Evolutionary conservation across 2,329 filamentous ascomycete genomes (phyloP), one percentile per base, ranked within the genome.

Genomic region (Lachnellula subtilissima): DNA sequence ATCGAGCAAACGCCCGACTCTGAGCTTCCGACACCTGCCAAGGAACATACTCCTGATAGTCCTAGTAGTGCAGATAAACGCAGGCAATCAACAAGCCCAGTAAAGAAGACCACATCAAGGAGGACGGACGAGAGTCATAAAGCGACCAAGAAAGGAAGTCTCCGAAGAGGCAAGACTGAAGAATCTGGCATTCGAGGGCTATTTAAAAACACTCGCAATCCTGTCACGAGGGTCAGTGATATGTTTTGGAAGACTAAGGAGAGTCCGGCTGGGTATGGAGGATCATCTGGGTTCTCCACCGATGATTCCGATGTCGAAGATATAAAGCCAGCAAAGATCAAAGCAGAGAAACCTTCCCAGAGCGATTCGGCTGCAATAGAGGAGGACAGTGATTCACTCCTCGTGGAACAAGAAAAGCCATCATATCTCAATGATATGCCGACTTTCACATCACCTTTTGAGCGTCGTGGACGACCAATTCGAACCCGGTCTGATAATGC

Each of bases 201-300:
- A 48, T 87, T 96, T 72, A 93, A 91, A 72, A 86, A 85, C 2
- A 82, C 84, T 50, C 80, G 88, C 54, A 84, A 77, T 58, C 84
- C 87, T 64, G 78, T 85, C 7, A 79, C 81, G 0, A 82, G 80
- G 64, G 78, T 86, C 36, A 81, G 82, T 15, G 82, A 84, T 50
- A 75, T 81, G 45, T 79, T 86, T 22, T 76, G 84, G 70, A 81
- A 78, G 62, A 45, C 48, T 11, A 82, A 79, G 64, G 84, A 87
- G 35, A 67, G 71, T 22, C 50, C 70, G 66, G 35, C 65, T 62
- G 49, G 70, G 73, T 12, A 73, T 75, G 61, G 75, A 73, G 55
- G 69, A 68, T 45, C 70, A 69, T 61, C 74, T 67, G 48, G 76
- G 70, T 53, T 76, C 71, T 48, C 73, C 12, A 80, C 78, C 5